Evolutionary conservation across 2,329 filamentous ascomycete species (phyloP).

Genomic region (Aspergillus clavatus): DNA sequence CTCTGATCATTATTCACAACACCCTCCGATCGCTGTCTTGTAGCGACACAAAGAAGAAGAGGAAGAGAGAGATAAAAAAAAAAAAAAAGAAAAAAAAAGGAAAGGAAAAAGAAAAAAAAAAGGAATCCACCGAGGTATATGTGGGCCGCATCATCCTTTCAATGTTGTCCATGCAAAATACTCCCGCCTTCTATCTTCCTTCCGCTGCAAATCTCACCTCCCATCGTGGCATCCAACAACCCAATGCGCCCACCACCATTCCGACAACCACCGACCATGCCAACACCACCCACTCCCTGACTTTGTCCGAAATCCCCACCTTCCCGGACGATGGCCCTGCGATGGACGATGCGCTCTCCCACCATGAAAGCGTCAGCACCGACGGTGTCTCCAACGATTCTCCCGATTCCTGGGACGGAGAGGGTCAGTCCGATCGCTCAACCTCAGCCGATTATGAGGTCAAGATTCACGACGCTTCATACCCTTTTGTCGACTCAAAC

Average conservation of each 20-base stretch:
- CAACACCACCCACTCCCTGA: slow-evolving; percentile 20
- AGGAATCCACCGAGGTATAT: slow-evolving; percentile 4
- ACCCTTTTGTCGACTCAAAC: slow-evolving; percentile 8
- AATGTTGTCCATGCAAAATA: slow-evolving; percentile 41
- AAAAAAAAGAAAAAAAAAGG: no score
- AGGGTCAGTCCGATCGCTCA: slow-evolving; percentile 18
- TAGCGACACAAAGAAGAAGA: not conserved
- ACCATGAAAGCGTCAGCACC: slow-evolving; percentile 29
- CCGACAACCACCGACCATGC: slow-evolving; percentile 13
- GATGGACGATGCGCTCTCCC: slow-evolving; percentile 27
- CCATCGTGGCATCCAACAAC: slow-evolving; percentile 11
- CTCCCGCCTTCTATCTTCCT: slow-evolving; percentile 24
- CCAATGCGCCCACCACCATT: no score
- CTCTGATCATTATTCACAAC: not conserved
- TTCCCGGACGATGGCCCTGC: slow-evolving; percentile 22
- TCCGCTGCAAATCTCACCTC: slow-evolving; percentile 19
- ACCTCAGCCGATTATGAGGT: slow-evolving; percentile 19
- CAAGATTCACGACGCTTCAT: slow-evolving; percentile 15
- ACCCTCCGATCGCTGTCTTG: not conserved
- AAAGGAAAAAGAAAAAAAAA: no score
- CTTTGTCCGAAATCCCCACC: slow-evolving; percentile 22
- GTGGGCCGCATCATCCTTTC: slow-evolving; percentile 9
- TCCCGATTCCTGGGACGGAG: slow-evolving; percentile 25
- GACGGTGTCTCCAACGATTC: slow-evolving; percentile 33
- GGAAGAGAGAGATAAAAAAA: no score